Percentiles rank a stretch among this genome's conserved stretches.
Evolutionary conservation across 805 yeast species (phyloP).

Genomic region (Nakazawaea laoshanensis): DNA sequence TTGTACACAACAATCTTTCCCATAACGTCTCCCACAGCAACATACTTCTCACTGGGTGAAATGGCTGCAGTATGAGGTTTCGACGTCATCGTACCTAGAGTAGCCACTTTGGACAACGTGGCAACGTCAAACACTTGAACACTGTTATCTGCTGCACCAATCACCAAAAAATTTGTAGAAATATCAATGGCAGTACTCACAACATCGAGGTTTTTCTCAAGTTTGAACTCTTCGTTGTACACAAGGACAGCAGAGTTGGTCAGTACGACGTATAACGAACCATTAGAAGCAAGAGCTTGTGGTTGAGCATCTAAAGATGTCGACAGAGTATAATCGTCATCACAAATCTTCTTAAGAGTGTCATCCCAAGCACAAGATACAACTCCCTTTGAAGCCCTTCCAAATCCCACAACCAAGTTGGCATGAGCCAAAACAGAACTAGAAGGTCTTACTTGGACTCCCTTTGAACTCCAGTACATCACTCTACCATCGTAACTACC

Average conservation of each 20-base stretch:
- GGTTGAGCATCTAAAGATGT: slow-evolving; percentile 40
- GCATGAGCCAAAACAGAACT: slow-evolving; percentile 34
- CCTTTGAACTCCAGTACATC: slow-evolving; percentile 47
- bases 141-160: slow-evolving; percentile 36
- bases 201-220: slow-evolving; percentile 22
- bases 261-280: slow-evolving; percentile 30
- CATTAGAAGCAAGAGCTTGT: slow-evolving; percentile 25
- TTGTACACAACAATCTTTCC: slow-evolving; percentile 82
- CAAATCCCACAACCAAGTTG: slow-evolving; percentile 56
- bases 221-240: slow-evolving; percentile 21
- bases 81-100: slow-evolving; percentile 43
- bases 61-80: slow-evolving; percentile 55
- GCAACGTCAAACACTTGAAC: slow-evolving; percentile 30
- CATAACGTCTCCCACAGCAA: slow-evolving; percentile 80
- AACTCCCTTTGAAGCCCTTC: slow-evolving; percentile 18
- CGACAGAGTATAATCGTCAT: slow-evolving; percentile 21
- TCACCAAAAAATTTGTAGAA: slow-evolving; percentile 33
- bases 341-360: slow-evolving; percentile 35
- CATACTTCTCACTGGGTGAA: slow-evolving; percentile 58
- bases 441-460: slow-evolving; percentile 24
- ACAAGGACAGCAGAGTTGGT: slow-evolving; percentile 29
- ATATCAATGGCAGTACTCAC: slow-evolving; percentile 39
- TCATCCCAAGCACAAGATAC: slow-evolving; percentile 89
- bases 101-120: slow-evolving; percentile 19
- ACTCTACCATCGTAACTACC: slow-evolving; percentile 84